Evolutionary conservation across 2,329 filamentous ascomycete species (phyloP).

Genomic region (Ophiostoma triangulosporum): DNA sequence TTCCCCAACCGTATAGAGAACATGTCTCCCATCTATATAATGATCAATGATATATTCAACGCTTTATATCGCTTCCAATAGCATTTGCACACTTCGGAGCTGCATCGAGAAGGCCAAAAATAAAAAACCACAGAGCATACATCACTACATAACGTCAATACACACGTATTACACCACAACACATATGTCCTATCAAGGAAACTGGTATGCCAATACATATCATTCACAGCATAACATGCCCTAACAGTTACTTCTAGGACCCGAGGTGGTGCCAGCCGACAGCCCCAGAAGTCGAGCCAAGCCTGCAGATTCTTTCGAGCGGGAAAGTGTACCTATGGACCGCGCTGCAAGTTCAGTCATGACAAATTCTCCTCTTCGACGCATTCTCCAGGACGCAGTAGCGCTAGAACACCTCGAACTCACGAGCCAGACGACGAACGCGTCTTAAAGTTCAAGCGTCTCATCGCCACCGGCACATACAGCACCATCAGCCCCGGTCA

Average conservation of each 20-base stretch:
- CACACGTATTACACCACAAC: too few species aligned
- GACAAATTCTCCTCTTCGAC: neutral
- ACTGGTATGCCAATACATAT: neutral
- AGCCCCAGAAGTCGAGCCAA: neutral
- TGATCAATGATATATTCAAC: too few species aligned
- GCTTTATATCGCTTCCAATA: too few species aligned
- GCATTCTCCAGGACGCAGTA: neutral
- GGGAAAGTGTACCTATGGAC: neutral
- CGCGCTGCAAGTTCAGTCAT: slow-evolving; percentile 1
- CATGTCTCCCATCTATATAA: too few species aligned
- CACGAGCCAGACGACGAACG: neutral
- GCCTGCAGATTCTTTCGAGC: neutral
- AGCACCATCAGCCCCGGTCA: neutral
- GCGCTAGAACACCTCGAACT: neutral
- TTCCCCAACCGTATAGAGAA: too few species aligned
- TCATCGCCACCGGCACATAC: neutral
- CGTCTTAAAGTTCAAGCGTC: neutral
- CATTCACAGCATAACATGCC: too few species aligned
- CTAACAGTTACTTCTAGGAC: neutral
- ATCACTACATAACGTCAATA: too few species aligned
- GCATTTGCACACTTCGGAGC: too few species aligned
- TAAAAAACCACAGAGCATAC: too few species aligned
- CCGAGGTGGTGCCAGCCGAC: neutral
- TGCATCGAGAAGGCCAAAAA: too few species aligned
- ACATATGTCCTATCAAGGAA: neutral